Evolutionary conservation across 2,329 filamentous ascomycete species (phyloP), one percentile per base, ranked within the genome.

Genomic region (Xylariaceae sp.): DNA sequence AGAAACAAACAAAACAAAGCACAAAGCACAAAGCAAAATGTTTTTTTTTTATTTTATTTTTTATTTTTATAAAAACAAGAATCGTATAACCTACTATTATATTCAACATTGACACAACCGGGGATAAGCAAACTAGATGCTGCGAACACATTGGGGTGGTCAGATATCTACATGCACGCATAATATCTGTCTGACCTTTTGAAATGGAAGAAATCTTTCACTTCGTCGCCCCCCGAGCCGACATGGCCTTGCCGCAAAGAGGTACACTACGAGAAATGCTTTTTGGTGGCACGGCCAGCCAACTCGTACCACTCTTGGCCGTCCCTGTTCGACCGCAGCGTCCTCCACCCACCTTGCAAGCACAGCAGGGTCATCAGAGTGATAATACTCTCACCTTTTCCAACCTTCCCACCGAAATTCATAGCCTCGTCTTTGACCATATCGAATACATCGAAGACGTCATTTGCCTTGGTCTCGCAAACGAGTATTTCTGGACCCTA

Each of bases 341-440:
- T 31, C 28, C 28, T 31, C 28, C 12, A 31, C 28, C 28, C 12
- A 31, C 28, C 12, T 31, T 31, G 28, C 28, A 31, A 31, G 28
- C 28, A 12, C 28, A 31, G 28, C 28, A 31, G 6, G 28, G 28
- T 31, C 28, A 12, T 31, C 28, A 12, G 28, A 12, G 28, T 31
- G 12, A 31, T n/a, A n/a, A n/a, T n/a, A n/a, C n/a, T n/a, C n/a
- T 57, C 16, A 16, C 33, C 36, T 17, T 58, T 29, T 47, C 28
- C 43, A 47, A 26, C 37, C 49, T 63, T 28, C 58, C 61, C 33
- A 19, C 11, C 4, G 53, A 64, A 48, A 31, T 61, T 3, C 55
- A 57, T 33, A 24, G 19, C 16, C 50, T 55, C 26, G 58, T 63
- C 39, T 60, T 63, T 34, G 34, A 11, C 14, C 46, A 49, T 4